Conservation (phyloP, 2,329 filamentous ascomycete genomes). For the Chrysoporthe deuterocubensis region DNA sequence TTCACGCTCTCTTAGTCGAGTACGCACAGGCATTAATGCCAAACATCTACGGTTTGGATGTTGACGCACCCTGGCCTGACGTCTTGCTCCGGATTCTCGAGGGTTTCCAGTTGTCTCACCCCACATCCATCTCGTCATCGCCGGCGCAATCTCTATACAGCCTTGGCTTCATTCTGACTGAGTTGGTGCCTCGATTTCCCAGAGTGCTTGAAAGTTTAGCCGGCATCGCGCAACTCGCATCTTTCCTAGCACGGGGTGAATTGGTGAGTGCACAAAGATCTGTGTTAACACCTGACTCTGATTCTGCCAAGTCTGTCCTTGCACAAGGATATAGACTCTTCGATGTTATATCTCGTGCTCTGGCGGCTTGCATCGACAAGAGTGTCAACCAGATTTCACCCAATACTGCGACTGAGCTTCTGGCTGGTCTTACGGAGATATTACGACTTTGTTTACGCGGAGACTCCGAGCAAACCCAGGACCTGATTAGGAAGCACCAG, state of each 20-base stretch:
- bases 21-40: constrained; percentile 14
- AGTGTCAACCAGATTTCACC: constrained; percentile 55
- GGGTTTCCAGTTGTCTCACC: constrained; percentile 44
- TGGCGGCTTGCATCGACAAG: constrained; percentile 58
- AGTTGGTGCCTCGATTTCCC: constrained; percentile 49
- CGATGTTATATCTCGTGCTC: constrained; percentile 44
- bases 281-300: constrained; percentile 28
- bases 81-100: constrained; percentile 48
- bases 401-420: constrained; percentile 47
- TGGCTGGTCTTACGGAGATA: constrained; percentile 50
- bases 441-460: constrained; percentile 46
- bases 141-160: constrained; percentile 47
- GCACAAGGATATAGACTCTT: constrained; percentile 45
- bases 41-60: constrained; percentile 23
- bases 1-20: constrained; percentile 26
- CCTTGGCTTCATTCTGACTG: constrained; percentile 47
- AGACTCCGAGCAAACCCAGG: constrained; percentile 41
- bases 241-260: constrained; percentile 25
- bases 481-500: constrained; percentile 39
- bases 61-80: constrained; percentile 31
- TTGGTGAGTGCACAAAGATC: constrained; percentile 29
- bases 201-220: constrained; percentile 51
- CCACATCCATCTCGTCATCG: constrained; percentile 17
- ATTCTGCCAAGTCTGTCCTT: constrained; percentile 41
- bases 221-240: constrained; percentile 40